Evolutionary conservation across 192 early-diverging fungal species (phyloP), one percentile per base, ranked within the genome.

Genomic region (Backusella tarrabulga): DNA sequence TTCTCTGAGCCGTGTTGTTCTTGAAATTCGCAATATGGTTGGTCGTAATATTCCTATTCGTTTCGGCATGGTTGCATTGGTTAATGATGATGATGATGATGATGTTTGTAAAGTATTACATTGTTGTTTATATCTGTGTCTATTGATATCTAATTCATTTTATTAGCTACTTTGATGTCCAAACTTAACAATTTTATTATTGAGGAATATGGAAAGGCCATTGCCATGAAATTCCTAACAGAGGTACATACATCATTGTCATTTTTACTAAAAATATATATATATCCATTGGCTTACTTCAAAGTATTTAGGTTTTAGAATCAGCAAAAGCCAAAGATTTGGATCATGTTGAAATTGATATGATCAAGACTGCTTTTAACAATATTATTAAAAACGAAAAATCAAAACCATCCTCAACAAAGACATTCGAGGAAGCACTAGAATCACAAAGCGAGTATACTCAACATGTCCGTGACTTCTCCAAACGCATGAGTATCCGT

Each of bases 51-150:
- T 96, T 32, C 97, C 97, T 6, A 84, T 99, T 72, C 89, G 97
- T 50, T 93, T 98, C 74, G 98, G 98, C 19, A 6, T 98, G 14
- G 86, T 93, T 19, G 96, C 96, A 6, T 75, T 94, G 2, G 66
- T 94, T 8, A 81, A 81, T 66, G 77, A 81, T 19, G 72, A 78
- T 4, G 72, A 86, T 4, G 72, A 86, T 4, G 69, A 85, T 46
- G 73, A 78, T 68, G 72, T 76, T 46, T 78, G 88, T 89, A 74
- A 68, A 77, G 79, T 52, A 23, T 12, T 40, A 12, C 11, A n/a
- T 75, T 36, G 35, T 34, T 50, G 68, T 12, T 42, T 54, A 82
- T 1, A 75, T 6, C 29, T 34, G 19, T n/a, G 35, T 71, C 26
- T 26, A 32, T 32, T 32, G 32, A 32, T 32, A 38, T 35, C 75